These are phyloP conservation scores for Spatholobus suberectus DNA, from an alignment of 306 rosid species.

Conservation along the genomic window DNA sequence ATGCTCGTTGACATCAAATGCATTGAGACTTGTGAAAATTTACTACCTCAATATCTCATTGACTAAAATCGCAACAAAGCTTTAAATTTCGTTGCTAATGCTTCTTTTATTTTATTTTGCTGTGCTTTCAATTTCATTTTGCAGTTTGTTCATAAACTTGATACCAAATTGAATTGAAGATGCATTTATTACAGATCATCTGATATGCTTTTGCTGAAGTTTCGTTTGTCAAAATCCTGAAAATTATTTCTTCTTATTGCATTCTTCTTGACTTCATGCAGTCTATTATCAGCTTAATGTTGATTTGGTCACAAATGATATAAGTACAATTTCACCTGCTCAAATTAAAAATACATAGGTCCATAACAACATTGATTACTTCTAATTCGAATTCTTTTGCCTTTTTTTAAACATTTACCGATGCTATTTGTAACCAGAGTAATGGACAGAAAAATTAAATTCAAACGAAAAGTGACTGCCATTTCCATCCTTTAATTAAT, in stretches of 20 bases:
- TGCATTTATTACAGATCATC: neutral
- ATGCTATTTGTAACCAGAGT: neutral
- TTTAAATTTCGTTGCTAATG: neutral
- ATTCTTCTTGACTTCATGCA: neutral
- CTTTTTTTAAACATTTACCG: neutral
- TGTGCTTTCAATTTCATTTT: neutral
- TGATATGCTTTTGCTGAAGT: neutral
- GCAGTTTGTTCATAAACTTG: neutral
- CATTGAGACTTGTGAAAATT: neutral
- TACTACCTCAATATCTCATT: constrained; percentile 2
- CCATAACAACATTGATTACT: neutral
- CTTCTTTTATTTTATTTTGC: neutral
- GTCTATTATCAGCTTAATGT: neutral
- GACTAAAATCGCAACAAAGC: neutral
- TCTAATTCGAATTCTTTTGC: neutral
- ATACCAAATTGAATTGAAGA: neutral
- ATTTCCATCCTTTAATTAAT: constrained; percentile 14
- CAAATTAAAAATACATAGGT: neutral
- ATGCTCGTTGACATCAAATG: constrained; percentile 12
- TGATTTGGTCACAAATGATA: neutral
- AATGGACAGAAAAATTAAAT: neutral
- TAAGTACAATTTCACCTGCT: neutral
- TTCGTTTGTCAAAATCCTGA: neutral
- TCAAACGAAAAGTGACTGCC: neutral
- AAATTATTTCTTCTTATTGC: neutral